These are phyloP conservation scores for Rhodotorula sp. DNA, from an alignment of 1,284 basidiomycete species.

Conservation along the genomic window DNA sequence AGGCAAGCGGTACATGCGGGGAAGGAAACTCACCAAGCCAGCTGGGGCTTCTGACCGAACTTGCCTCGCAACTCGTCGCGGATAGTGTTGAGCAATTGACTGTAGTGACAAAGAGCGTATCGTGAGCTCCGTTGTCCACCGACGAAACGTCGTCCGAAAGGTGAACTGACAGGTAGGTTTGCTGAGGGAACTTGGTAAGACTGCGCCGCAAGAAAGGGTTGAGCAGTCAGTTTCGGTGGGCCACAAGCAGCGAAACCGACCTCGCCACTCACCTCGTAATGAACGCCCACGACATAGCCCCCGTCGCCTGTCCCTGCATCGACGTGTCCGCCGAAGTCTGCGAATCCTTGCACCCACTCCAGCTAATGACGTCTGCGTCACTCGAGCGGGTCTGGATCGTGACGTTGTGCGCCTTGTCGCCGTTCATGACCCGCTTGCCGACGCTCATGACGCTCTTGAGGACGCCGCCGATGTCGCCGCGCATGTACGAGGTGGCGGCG, in stretches of 20 bases:
- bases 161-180: conserved; percentile 62
- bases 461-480: conserved; percentile 50
- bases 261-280: background rate
- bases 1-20: too few species aligned
- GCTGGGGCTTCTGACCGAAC: conserved; percentile 43
- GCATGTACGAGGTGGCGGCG: conserved; percentile 50
- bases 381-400: conserved; percentile 41
- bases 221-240: too few species aligned
- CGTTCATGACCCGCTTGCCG: conserved; percentile 48
- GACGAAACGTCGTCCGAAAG: background rate
- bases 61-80: conserved; percentile 58
- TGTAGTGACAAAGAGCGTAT: too few species aligned
- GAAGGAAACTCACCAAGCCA: conserved; percentile 9
- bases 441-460: conserved; percentile 47
- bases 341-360: conserved; percentile 42
- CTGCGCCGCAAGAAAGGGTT: too few species aligned
- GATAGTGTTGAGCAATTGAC: conserved; percentile 54
- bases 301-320: conserved; percentile 50
- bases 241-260: too few species aligned
- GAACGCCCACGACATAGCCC: conserved; percentile 37
- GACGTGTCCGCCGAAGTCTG: conserved; percentile 49
- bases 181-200: conserved; percentile 54
- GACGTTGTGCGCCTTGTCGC: conserved; percentile 47
- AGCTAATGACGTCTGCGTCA: conserved; percentile 50
- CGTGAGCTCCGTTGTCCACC: background rate